Percentiles rank a stretch among this genome's conserved stretches.
phyloP scores from a whole-genome alignment of 371 early-diverging fungal genomes.

The Mucor saturninus region DNA sequence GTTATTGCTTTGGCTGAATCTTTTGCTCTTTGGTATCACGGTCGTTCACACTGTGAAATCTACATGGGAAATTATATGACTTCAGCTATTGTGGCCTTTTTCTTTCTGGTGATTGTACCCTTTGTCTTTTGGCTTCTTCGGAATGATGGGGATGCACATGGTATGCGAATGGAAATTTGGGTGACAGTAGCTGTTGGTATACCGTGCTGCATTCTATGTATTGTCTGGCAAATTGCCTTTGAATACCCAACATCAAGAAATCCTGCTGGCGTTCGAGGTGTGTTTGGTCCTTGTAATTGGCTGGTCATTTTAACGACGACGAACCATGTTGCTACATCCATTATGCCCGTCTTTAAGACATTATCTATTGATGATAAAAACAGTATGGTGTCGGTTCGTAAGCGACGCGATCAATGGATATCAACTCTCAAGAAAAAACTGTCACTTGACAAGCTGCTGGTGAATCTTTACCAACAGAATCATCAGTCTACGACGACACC shows the following conservation, averaged over 20 bases:
- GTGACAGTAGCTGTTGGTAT: slow-evolving; percentile 26
- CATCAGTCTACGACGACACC: neutral
- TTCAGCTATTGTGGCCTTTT: slow-evolving; percentile 7
- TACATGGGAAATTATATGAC: slow-evolving; percentile 10
- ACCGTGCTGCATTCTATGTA: slow-evolving; percentile 27
- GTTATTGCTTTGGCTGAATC: slow-evolving; percentile 9
- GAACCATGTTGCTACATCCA: slow-evolving; percentile 15
- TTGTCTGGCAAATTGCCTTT: slow-evolving; percentile 19
- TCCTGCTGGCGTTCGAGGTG: neutral
- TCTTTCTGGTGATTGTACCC: slow-evolving; percentile 14
- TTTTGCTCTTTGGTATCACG: neutral
- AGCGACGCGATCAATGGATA: neutral
- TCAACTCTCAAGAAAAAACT: neutral
- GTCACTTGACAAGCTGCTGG: neutral
- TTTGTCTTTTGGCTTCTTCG: slow-evolving; percentile 33
- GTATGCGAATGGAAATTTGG: slow-evolving; percentile 43
- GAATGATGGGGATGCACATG: slow-evolving; percentile 35
- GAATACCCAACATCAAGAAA: neutral
- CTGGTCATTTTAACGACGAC: slow-evolving; percentile 15
- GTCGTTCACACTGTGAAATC: neutral
- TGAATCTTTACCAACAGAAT: neutral
- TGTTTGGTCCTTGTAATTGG: slow-evolving; percentile 25
- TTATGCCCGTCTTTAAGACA: slow-evolving; percentile 17
- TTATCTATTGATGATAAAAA: slow-evolving; percentile 1
- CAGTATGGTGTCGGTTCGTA: neutral